phyloP scores from a whole-genome alignment of 2,329 filamentous ascomycete genomes.

The Stagonosporopsis rhizophila region DNA sequence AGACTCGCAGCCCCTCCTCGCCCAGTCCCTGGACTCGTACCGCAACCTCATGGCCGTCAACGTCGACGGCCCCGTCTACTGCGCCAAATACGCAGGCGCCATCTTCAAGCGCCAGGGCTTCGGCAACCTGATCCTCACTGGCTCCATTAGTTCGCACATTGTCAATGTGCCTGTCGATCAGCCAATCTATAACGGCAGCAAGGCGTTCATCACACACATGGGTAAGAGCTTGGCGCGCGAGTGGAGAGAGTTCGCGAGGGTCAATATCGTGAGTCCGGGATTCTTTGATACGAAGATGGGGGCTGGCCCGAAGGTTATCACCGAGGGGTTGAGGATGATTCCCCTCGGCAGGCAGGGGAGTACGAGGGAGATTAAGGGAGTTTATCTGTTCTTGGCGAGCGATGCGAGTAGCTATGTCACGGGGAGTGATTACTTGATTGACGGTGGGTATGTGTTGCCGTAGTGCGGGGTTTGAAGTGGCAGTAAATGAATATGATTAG shows the following conservation, averaged over 20 bases:
- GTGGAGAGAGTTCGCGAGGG: constrained; percentile 71
- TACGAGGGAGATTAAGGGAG: constrained; percentile 78
- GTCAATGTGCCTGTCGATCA: constrained; percentile 81
- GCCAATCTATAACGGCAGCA: constrained; percentile 53
- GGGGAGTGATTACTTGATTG: constrained; percentile 74
- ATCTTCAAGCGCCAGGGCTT: constrained; percentile 54
- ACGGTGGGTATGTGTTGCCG: constrained; percentile 72
- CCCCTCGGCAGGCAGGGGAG: constrained; percentile 77
- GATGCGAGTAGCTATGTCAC: constrained; percentile 78
- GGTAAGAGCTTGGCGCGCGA: constrained; percentile 69
- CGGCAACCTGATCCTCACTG: constrained; percentile 69
- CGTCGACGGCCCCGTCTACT: constrained; percentile 66
- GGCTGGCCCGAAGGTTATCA: constrained; percentile 67
- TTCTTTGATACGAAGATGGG: constrained; percentile 71
- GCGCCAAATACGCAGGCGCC: constrained; percentile 52
- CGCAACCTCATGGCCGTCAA: constrained; percentile 70
- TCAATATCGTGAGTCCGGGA: constrained; percentile 70
- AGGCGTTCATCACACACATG: constrained; percentile 69
- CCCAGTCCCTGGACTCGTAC: constrained; percentile 68
- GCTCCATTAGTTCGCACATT: constrained; percentile 67
- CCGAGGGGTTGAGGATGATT: constrained; percentile 74
- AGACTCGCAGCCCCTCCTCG: constrained; percentile 63
- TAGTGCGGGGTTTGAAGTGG: no score
- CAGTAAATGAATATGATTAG: no score
- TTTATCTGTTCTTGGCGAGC: constrained; percentile 80